Evolutionary conservation across 1,139 yeast genomes (phyloP).

Genomic region (Magnusiomyces tetraspermus): DNA sequence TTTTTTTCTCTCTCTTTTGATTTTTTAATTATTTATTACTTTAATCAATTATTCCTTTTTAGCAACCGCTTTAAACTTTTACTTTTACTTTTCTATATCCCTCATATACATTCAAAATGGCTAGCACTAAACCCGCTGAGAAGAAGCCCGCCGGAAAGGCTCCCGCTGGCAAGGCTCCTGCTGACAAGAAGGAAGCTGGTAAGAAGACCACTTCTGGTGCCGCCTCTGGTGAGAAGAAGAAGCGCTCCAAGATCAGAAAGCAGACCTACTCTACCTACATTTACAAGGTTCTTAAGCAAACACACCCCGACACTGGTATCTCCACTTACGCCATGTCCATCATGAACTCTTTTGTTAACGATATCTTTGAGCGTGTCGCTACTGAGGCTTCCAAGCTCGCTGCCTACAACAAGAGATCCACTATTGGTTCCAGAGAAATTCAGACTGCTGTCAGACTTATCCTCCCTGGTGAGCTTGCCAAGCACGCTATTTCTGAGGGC

Average conservation of each 20-base stretch:
- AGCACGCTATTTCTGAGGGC: slow-evolving; percentile 99
- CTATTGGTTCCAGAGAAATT: slow-evolving; percentile 98
- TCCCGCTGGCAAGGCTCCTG: slow-evolving; percentile 98
- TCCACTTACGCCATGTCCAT: slow-evolving; percentile 99
- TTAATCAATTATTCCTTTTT: too few species aligned
- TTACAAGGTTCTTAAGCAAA: slow-evolving; percentile 97
- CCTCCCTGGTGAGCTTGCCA: slow-evolving; percentile 99
- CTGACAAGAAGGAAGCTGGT: slow-evolving; percentile 92
- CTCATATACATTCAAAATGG: slow-evolving; percentile 50
- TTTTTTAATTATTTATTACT: slow-evolving; percentile 10
- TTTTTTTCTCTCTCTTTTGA: slow-evolving; percentile 21
- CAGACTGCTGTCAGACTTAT: slow-evolving; percentile 99
- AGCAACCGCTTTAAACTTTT: too few species aligned
- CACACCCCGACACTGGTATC: slow-evolving; percentile 99
- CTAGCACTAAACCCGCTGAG: slow-evolving; percentile 78
- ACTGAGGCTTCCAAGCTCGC: slow-evolving; percentile 98
- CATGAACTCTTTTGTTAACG: slow-evolving; percentile 98
- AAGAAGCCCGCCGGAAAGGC: slow-evolving; percentile 56
- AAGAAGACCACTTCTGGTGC: slow-evolving; percentile 72
- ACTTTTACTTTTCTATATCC: too few species aligned
- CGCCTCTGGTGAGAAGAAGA: slow-evolving; percentile 66
- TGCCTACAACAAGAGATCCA: slow-evolving; percentile 98
- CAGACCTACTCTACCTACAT: slow-evolving; percentile 98
- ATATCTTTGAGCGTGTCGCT: slow-evolving; percentile 53
- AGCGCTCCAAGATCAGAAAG: slow-evolving; percentile 96